Percentiles rank a stretch among this genome's conserved stretches.
phyloP scores from a whole-genome alignment of 2,329 filamentous ascomycete genomes.

The Phoma sp. region DNA sequence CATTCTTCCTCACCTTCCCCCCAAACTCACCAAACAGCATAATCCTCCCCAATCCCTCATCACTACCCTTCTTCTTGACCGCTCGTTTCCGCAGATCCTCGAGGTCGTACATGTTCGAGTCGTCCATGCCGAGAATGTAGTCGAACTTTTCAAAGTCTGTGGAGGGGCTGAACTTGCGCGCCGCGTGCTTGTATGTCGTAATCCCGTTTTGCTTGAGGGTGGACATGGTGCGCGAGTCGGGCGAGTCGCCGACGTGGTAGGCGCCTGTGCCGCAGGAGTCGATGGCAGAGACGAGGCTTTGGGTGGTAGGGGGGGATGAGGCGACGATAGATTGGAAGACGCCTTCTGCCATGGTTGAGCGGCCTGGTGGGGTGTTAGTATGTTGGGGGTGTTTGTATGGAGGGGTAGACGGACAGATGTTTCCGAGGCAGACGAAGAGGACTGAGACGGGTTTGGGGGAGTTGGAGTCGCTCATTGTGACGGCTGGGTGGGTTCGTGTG shows the following conservation, averaged over 20 bases:
- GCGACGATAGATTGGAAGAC: slow-evolving; percentile 78
- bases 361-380: slow-evolving; percentile 56
- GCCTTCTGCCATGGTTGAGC: slow-evolving; percentile 94
- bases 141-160: slow-evolving; percentile 86
- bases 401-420: slow-evolving; percentile 72
- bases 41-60: slow-evolving; percentile 60
- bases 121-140: slow-evolving; percentile 95
- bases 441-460: slow-evolving; percentile 66
- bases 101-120: slow-evolving; percentile 77
- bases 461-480: slow-evolving; percentile 17
- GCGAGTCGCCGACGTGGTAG: slow-evolving; percentile 79
- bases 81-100: slow-evolving; percentile 64
- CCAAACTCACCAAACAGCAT: slow-evolving; percentile 89
- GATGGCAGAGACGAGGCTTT: slow-evolving; percentile 68
- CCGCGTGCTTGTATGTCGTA: slow-evolving; percentile 76
- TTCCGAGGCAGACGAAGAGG: slow-evolving; percentile 95
- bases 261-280: slow-evolving; percentile 92
- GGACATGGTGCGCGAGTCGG: slow-evolving; percentile 83
- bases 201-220: slow-evolving; percentile 80
- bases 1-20: slow-evolving; percentile 51
- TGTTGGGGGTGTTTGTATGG: background rate
- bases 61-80: slow-evolving; percentile 50
- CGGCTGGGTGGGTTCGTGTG: background rate
- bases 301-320: slow-evolving; percentile 57
- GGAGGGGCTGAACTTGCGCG: slow-evolving; percentile 71